Percentiles rank a stretch among this genome's conserved stretches.
These are phyloP conservation scores for Naumovozyma dairenensis DNA, from an alignment of 805 yeast genomes.

Conservation along the genomic window DNA sequence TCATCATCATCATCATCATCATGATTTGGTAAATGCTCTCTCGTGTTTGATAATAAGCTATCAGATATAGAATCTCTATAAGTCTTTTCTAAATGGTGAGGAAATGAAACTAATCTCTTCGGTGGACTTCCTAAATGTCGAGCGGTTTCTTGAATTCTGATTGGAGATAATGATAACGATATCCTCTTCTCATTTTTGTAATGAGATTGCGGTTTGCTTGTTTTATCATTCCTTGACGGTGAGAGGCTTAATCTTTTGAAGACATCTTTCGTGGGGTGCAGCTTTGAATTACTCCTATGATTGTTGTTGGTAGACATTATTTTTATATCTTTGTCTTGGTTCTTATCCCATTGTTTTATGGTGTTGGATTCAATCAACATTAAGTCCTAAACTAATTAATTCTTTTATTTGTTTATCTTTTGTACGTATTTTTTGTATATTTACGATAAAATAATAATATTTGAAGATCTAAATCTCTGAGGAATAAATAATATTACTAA, in stretches of 20 bases:
- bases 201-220: conserved; percentile 18
- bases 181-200: conserved; percentile 10
- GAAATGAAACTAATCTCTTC: conserved; percentile 20
- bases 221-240: conserved; percentile 14
- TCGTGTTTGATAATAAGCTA: conserved; percentile 10
- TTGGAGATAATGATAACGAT: neutral
- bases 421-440: too few species aligned
- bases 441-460: too few species aligned
- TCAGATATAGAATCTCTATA: conserved; percentile 15
- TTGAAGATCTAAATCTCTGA: too few species aligned
- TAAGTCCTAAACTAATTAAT: too few species aligned
- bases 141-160: conserved; percentile 1
- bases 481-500: too few species aligned
- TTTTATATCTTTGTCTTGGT: too few species aligned
- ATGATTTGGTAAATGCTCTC: conserved; percentile 21
- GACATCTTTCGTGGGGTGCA: conserved; percentile 9
- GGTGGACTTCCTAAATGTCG: conserved; percentile 7
- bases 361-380: too few species aligned
- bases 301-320: too few species aligned
- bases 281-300: too few species aligned
- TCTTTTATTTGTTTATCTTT: too few species aligned
- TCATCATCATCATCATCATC: conserved; percentile 1
- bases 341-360: too few species aligned
- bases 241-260: conserved; percentile 21
- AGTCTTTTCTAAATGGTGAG: conserved; percentile 12